phyloP scores from a whole-genome alignment of 495 filamentous ascomycete species.

The Aspergillus heteromorphus region DNA sequence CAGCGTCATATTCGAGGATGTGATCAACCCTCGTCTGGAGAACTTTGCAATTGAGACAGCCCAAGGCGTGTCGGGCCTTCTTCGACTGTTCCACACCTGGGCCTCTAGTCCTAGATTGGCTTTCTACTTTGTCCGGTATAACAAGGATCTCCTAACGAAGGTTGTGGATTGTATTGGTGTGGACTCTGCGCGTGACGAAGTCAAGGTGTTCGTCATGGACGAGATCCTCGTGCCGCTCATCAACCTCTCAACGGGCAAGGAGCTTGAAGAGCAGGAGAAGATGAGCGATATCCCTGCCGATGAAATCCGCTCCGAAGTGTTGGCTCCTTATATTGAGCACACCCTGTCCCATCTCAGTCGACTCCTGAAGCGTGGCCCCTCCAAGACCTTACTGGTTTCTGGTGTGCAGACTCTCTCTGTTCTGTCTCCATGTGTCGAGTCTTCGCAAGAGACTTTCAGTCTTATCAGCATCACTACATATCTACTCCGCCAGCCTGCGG shows the following conservation, averaged over 20 bases:
- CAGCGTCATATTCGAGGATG: constrained; percentile 60
- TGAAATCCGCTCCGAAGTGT: constrained; percentile 55
- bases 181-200: constrained; percentile 77
- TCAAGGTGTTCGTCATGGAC: constrained; percentile 74
- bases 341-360: constrained; percentile 62
- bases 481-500: constrained; percentile 76
- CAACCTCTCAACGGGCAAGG: constrained; percentile 44
- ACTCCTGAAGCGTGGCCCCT: constrained; percentile 65
- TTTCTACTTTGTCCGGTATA: constrained; percentile 59
- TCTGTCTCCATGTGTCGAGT: constrained; percentile 67
- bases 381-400: constrained; percentile 67
- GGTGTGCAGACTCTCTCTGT: constrained; percentile 71
- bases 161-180: constrained; percentile 67
- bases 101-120: constrained; percentile 59
- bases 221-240: constrained; percentile 62
- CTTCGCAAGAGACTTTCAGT: constrained; percentile 61
- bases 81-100: constrained; percentile 79
- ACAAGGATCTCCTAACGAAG: constrained; percentile 58
- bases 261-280: constrained; percentile 39
- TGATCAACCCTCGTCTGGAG: constrained; percentile 70
- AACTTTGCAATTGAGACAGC: constrained; percentile 82
- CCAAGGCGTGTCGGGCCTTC: constrained; percentile 76
- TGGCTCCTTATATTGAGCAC: constrained; percentile 63
- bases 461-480: constrained; percentile 71
- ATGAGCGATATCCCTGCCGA: constrained; percentile 45